phyloP scores from a whole-genome alignment of 164 flowering plant genomes.

The Nymphaea thermarum region DNA sequence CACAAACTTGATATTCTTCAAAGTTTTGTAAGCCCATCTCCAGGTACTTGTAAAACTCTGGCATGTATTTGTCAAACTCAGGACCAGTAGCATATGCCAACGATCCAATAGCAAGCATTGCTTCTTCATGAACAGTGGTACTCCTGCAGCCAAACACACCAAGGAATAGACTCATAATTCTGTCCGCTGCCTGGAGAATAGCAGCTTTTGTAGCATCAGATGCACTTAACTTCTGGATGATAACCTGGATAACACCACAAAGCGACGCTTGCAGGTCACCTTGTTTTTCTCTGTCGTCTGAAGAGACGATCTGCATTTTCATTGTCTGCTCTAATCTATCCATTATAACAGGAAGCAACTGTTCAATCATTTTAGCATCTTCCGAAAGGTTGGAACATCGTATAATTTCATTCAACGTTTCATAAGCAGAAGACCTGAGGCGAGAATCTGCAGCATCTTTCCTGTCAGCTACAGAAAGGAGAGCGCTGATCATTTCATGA shows the following conservation, averaged over 20 bases:
- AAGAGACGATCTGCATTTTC: constrained; percentile 45
- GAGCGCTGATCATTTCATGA: constrained; percentile 33
- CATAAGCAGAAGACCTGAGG: constrained; percentile 71
- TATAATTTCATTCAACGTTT: constrained; percentile 69
- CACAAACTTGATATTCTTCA: constrained; percentile 83
- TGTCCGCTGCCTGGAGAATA: constrained; percentile 55
- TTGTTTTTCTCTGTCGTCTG: constrained; percentile 74
- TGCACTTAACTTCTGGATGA: constrained; percentile 64
- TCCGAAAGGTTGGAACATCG: constrained; percentile 51
- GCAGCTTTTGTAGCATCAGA: constrained; percentile 41
- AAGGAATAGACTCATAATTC: constrained; percentile 60
- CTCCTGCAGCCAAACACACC: constrained; percentile 68
- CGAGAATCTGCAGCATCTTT: constrained; percentile 49
- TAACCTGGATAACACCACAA: constrained; percentile 70
- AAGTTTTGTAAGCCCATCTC: constrained; percentile 81
- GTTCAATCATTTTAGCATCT: constrained; percentile 36
- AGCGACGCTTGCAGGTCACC: constrained; percentile 71
- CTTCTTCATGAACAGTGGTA: constrained; percentile 85
- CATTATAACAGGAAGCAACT: constrained; percentile 62
- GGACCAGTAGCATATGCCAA: constrained; percentile 74
- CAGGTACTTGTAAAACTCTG: constrained; percentile 56
- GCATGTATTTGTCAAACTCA: constrained; percentile 64
- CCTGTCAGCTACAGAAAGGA: constrained; percentile 46
- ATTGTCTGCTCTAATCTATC: constrained; percentile 47
- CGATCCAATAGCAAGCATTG: constrained; percentile 87